Base-by-base conservation (phyloP, 2,329 filamentous ascomycete genomes). In the Aphanoascus verrucosus region DNA sequence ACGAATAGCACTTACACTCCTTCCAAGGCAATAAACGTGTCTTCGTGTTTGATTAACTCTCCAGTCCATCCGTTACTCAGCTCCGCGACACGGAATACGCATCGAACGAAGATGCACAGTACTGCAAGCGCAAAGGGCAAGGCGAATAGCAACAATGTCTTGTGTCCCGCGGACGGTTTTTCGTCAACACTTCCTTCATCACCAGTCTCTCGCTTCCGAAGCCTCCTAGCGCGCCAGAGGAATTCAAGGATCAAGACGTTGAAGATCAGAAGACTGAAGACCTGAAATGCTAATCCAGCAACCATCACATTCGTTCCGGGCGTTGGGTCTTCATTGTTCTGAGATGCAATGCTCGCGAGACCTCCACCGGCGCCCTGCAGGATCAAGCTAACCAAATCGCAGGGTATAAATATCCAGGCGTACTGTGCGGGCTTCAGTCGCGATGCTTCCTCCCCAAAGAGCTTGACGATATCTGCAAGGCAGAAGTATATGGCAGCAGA, bases 401-500 rank as follows among this genome's bases (percentile, higher is more conserved):
- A 69, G 4, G 68, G 63, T 56, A 74, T 65, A 61, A 71, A 71
- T 57, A 68, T 61, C 61, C 63, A 66, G 56, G 66, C 66, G 60
- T 69, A 67, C 11, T 57, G 58, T n/a, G 58, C 56, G 2, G 66
- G 62, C 14, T 56, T 60, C 55, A 77, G 66, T 57, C 69, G 70
- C 5, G 72, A 74, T 56, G 70, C 67, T 42, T 67, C 57, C 11
- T 62, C 53, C 34, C 64, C 71, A 58, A 72, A 71, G 49, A 64
- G 68, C 37, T 63, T 59, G 54, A 73, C 68, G 54, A 70, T 64
- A 52, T 67, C 62, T n/a, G 69, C 69, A 31, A 84, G 73, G 31
- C 79, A 83, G 52, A 85, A 76, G 64, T 86, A 86, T 62, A 86
- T 81, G 55, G 80, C 80, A 0, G 82, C 83, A 28, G 79, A 74